phyloP scores from a whole-genome alignment of 805 yeast species.

The Candida saitoana region DNA sequence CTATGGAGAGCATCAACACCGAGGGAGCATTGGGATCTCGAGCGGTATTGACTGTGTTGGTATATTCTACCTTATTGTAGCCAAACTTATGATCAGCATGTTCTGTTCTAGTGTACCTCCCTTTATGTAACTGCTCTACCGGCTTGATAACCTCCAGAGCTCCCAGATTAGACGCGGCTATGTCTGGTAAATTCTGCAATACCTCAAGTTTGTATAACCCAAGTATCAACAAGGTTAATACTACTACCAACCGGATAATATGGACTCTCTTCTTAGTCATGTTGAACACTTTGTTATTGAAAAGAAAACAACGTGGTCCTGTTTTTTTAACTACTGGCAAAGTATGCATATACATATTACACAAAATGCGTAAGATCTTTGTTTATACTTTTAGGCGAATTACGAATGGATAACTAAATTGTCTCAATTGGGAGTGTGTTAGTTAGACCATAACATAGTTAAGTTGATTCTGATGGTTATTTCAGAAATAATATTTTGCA shows the following conservation, averaged over 20 bases:
- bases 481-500: neutral
- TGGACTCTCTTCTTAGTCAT: neutral
- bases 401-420: too few species aligned
- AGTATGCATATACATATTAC: too few species aligned
- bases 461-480: too few species aligned
- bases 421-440: too few species aligned
- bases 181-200: neutral
- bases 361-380: neutral
- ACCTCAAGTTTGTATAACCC: neutral
- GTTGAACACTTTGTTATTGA: too few species aligned
- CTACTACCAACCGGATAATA: neutral
- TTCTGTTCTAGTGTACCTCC: neutral
- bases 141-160: neutral
- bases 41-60: neutral
- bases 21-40: constrained; percentile 4
- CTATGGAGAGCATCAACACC: constrained; percentile 18
- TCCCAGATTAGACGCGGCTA: neutral
- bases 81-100: neutral
- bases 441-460: too few species aligned
- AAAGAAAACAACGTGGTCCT: neutral
- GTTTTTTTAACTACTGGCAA: too few species aligned
- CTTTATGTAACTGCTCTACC: neutral
- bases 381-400: too few species aligned
- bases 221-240: neutral
- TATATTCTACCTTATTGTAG: neutral